phyloP scores from a whole-genome alignment of 75 land plant genomes.

The Selaginella moellendorffii region DNA sequence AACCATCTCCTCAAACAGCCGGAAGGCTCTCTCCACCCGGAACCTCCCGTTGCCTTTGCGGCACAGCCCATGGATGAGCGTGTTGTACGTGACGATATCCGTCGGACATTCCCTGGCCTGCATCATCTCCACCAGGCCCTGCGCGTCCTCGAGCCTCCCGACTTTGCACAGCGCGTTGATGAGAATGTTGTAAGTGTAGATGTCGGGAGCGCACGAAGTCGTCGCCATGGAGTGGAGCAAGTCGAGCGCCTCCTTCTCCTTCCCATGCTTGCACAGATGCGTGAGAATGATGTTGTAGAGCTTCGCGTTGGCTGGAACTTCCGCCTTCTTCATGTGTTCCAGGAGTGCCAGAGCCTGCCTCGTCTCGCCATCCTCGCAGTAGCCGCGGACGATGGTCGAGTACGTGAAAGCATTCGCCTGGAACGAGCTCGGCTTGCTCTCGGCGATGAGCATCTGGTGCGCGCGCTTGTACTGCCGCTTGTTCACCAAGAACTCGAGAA shows the following conservation, averaged over 20 bases:
- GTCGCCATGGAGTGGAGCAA: background rate
- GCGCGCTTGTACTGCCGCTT: background rate
- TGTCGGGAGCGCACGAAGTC: constrained; percentile 27
- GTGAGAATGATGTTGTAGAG: background rate
- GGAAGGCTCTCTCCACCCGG: constrained; percentile 22
- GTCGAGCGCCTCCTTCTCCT: background rate
- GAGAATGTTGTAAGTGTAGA: constrained; percentile 45
- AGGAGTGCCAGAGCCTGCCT: background rate
- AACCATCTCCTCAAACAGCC: constrained; percentile 14
- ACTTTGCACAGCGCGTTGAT: background rate
- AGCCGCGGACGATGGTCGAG: background rate
- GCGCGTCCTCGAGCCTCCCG: background rate
- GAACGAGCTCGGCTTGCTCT: background rate
- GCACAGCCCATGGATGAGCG: background rate
- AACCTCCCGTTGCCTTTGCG: background rate
- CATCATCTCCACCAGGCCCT: background rate
- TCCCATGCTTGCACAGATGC: background rate
- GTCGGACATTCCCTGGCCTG: background rate
- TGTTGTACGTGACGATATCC: background rate
- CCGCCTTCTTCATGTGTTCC: background rate
- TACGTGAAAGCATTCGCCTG: background rate
- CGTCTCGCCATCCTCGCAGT: background rate
- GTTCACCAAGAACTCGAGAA: background rate
- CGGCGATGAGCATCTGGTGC: background rate
- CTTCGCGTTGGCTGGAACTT: background rate